Conservation (phyloP, 495 filamentous ascomycete genomes). For the Friedmanniomyces simplex region DNA sequence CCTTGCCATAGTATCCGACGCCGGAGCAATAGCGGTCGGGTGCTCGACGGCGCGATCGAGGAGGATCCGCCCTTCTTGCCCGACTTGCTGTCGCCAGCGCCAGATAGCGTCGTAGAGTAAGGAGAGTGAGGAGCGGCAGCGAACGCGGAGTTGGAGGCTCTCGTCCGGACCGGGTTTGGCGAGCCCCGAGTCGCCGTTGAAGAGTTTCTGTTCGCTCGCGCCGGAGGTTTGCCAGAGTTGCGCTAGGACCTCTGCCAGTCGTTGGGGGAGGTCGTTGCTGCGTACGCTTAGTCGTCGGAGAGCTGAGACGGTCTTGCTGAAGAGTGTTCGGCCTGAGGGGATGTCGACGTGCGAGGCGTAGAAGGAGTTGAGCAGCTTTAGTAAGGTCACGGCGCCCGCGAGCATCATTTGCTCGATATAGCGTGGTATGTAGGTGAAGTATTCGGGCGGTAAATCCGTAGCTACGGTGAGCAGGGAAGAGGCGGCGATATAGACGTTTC, state of each 20-base stretch:
- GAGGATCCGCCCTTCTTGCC: constrained; percentile 9
- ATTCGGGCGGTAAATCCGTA: constrained; percentile 43
- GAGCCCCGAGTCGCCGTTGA: constrained; percentile 10
- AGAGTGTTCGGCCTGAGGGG: constrained; percentile 61
- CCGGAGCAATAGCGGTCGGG: constrained; percentile 10
- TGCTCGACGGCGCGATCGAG: constrained; percentile 19
- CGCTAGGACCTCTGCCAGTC: constrained; percentile 78
- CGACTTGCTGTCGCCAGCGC: constrained; percentile 56
- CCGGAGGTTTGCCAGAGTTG: constrained; percentile 80
- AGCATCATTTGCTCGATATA: constrained; percentile 91
- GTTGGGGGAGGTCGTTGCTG: constrained; percentile 74
- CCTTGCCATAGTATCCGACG: constrained; percentile 6
- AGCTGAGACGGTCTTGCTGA: constrained; percentile 63
- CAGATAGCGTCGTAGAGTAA: constrained; percentile 86
- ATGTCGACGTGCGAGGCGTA: constrained; percentile 63
- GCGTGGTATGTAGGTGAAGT: constrained; percentile 65
- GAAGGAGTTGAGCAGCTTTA: constrained; percentile 81
- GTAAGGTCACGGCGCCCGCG: constrained; percentile 70
- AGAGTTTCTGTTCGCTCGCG: constrained; percentile 35
- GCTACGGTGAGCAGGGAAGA: constrained; percentile 64
- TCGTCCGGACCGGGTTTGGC: constrained; percentile 41
- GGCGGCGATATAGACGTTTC: constrained; percentile 65
- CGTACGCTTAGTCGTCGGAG: constrained; percentile 69
- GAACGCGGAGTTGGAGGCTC: constrained; percentile 70
- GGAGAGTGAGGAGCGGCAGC: constrained; percentile 87